Evolutionary conservation across 352 stramenopile genomes (phyloP), one percentile per base, ranked within the genome.

Genomic region (Phytophthora pinifolia): DNA sequence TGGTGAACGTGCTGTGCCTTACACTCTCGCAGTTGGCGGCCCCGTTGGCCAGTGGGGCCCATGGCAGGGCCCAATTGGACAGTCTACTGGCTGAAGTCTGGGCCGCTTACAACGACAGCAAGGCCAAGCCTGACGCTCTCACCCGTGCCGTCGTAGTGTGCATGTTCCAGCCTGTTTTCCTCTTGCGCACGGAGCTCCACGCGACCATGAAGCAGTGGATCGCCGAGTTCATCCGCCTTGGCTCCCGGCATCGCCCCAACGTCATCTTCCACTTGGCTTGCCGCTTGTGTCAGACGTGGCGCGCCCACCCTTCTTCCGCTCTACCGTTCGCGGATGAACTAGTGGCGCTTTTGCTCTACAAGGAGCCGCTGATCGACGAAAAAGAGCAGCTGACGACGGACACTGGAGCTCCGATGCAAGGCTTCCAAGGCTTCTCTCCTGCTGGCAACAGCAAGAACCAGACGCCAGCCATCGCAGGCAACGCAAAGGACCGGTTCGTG

Each of bases 211-310:
- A 87, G 54, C 63, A 57, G 27, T 92, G 79, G 81, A 70, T 90
- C 25, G 54, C 58, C 15, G 72, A 68, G 7, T 70, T 89, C 39
- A 48, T 81, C 32, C 34, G 39, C 22, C 90, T 89, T 51, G 84
- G 79, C 30, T 57, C 79, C 18, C 54, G 66, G 5, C 62, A 89
- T 34, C 69, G 84, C 5, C 84, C 84, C 3, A 92, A 92, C 41
- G 84, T 91, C 12, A 62, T 94, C 13, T 94, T 88, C 62, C 84
- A 94, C 67, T 38, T 94, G 22, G 45, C 72, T 27, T 90, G 78
- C 32, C 77, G 77, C 2, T 61, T 94, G 15, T 81, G 63, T 5
- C 79, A 88, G 55, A 63, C 81, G 31, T 92, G 81, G 81, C 74
- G 80, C 10, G 68, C 75, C 6, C 67, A 75, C 9, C 84, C 80